A percentile compares a stretch with the other conserved stretches of the same genome.
phyloP scores from a whole-genome alignment of 1,284 basidiomycete species.

The Mrakiaceae sp. region DNA sequence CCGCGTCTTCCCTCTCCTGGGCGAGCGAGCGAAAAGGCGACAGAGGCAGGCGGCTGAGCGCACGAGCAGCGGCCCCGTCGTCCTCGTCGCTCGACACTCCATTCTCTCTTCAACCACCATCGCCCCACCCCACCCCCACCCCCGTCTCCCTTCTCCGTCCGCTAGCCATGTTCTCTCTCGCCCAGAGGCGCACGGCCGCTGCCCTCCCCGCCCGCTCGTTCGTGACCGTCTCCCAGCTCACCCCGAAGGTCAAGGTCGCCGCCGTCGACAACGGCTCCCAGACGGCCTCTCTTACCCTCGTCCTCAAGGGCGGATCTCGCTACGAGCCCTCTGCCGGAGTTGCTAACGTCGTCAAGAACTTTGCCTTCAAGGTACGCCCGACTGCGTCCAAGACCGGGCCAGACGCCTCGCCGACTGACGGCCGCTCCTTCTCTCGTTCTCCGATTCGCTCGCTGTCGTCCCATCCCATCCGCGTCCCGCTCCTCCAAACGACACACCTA shows the following conservation, averaged over 20 bases:
- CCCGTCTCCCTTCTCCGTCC: neutral
- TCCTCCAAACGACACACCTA: neutral
- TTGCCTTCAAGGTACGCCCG: slow-evolving; percentile 77
- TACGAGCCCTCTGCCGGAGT: slow-evolving; percentile 76
- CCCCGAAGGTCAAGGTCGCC: slow-evolving; percentile 70
- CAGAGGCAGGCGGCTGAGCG: too few species aligned
- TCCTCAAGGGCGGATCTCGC: slow-evolving; percentile 81
- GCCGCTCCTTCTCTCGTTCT: neutral
- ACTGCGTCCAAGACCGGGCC: neutral
- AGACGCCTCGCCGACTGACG: neutral
- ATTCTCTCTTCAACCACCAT: neutral
- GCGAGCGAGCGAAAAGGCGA: too few species aligned
- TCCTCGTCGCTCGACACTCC: too few species aligned
- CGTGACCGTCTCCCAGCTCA: slow-evolving; percentile 61
- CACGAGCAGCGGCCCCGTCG: too few species aligned
- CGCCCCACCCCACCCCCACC: neutral
- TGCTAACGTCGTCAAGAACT: slow-evolving; percentile 87
- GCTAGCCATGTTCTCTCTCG: neutral
- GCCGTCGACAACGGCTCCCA: slow-evolving; percentile 59
- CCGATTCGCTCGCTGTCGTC: neutral
- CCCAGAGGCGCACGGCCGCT: neutral
- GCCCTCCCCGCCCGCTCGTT: slow-evolving; percentile 5
- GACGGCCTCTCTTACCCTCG: slow-evolving; percentile 71
- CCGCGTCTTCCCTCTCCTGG: too few species aligned
- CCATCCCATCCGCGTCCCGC: neutral